These are phyloP conservation scores for Pyrenula massariospora DNA, from an alignment of 495 filamentous ascomycete species.

Conservation along the genomic window DNA sequence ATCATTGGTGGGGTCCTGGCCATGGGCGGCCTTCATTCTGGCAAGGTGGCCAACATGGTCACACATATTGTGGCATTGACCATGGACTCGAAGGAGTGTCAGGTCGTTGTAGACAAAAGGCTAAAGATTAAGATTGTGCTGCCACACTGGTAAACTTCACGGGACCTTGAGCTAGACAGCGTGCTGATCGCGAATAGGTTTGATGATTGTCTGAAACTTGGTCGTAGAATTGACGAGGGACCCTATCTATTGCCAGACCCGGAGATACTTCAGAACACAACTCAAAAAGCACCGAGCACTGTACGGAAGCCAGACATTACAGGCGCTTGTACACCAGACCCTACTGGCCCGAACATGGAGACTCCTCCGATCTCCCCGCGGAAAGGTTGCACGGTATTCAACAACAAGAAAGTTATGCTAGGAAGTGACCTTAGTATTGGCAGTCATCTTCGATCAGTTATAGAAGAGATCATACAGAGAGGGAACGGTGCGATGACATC, in stretches of 20 bases:
- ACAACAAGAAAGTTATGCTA: constrained; percentile 43
- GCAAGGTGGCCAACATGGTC: constrained; percentile 52
- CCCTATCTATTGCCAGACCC: constrained; percentile 86
- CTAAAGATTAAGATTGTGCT: constrained; percentile 73
- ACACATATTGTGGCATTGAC: constrained; percentile 87
- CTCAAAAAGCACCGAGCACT: constrained; percentile 41
- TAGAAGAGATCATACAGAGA: constrained; percentile 54
- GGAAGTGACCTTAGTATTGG: constrained; percentile 59
- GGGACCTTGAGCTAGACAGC: no score
- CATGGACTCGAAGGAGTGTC: constrained; percentile 61
- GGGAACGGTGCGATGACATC: constrained; percentile 59
- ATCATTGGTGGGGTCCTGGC: constrained; percentile 85
- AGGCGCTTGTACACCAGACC: constrained; percentile 61
- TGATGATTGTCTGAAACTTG: constrained; percentile 88
- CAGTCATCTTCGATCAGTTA: constrained; percentile 47
- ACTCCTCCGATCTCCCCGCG: constrained; percentile 24
- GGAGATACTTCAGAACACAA: constrained; percentile 50
- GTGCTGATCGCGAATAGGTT: constrained; percentile 49
- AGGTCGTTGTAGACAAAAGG: constrained; percentile 46
- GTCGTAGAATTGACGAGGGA: constrained; percentile 71
- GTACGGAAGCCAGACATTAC: constrained; percentile 48
- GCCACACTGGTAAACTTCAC: constrained; percentile 68
- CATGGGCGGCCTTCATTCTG: constrained; percentile 72
- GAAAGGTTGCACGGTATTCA: constrained; percentile 33
- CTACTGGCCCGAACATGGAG: constrained; percentile 31